A percentile compares a stretch with the other conserved stretches of the same genome.
These are phyloP conservation scores for Perkinsus chesapeaki DNA, from an alignment of 169 alveolate species.

Conservation along the genomic window DNA sequence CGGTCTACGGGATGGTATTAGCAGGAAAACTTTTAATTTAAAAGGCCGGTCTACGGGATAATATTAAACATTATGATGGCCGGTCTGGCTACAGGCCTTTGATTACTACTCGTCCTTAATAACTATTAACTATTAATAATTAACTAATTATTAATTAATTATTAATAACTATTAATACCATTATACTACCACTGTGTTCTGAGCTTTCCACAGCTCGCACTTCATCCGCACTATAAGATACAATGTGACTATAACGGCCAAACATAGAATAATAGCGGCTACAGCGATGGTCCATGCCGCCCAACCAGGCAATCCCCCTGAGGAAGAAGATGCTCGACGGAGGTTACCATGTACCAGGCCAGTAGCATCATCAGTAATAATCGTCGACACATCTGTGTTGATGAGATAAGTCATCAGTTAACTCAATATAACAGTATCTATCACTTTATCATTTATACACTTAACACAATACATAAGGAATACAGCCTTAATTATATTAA, in stretches of 20 bases:
- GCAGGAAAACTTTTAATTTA: no score
- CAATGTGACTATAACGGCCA: background rate
- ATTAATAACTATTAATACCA: background rate
- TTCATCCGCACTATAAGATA: background rate
- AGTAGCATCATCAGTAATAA: no score
- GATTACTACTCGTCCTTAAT: no score
- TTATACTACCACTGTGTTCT: background rate
- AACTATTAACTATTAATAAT: no score
- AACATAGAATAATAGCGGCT: background rate
- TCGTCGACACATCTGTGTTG: background rate
- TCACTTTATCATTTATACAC: no score
- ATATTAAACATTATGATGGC: no score
- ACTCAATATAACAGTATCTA: background rate
- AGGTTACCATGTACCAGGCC: background rate
- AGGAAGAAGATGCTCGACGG: background rate
- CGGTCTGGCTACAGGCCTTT: no score
- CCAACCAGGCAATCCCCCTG: background rate
- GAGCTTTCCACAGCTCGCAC: background rate
- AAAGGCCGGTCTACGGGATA: no score
- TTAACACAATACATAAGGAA: no score
- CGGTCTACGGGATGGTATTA: no score
- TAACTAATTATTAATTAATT: no score
- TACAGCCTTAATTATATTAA: no score
- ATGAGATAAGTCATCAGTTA: background rate
- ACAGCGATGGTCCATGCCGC: background rate